Percentiles rank a stretch among this genome's conserved stretches.
Evolutionary conservation across 768 basidiomycete genomes (phyloP).

Genomic region (Auriscalpium vulgare): DNA sequence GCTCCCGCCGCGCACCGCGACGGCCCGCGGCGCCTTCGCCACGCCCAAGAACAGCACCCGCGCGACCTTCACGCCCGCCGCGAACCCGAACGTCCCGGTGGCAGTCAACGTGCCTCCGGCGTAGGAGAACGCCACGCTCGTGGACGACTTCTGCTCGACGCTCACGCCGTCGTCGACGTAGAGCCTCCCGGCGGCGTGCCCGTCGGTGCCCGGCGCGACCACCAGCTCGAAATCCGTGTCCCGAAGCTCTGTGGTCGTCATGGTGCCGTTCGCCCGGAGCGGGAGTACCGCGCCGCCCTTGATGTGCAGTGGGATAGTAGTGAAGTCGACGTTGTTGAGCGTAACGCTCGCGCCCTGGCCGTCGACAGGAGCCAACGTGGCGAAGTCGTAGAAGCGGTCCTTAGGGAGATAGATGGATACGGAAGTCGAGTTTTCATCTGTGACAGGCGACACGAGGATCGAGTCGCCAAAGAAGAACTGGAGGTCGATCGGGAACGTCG

Average conservation of each 20-base stretch:
- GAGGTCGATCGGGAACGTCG: constrained; percentile 52
- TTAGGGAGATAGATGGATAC: constrained; percentile 55
- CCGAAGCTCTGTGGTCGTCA: constrained; percentile 53
- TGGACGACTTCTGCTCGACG: constrained; percentile 21
- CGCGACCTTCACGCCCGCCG: constrained; percentile 24
- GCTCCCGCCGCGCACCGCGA: constrained; percentile 16
- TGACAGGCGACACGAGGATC: constrained; percentile 63
- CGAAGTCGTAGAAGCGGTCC: constrained; percentile 61
- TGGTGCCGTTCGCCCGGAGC: constrained; percentile 43
- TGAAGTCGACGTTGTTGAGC: constrained; percentile 41
- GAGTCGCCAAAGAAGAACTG: constrained; percentile 67
- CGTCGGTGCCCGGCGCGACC: constrained; percentile 47
- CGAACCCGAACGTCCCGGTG: constrained; percentile 23
- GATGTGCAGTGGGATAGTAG: constrained; percentile 56
- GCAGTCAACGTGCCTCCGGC: constrained; percentile 20
- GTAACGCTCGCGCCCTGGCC: constrained; percentile 40
- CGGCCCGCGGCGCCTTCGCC: constrained; percentile 14
- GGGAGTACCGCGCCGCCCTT: constrained; percentile 52
- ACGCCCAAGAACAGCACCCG: constrained; percentile 28
- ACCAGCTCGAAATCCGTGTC: constrained; percentile 52
- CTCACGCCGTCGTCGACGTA: constrained; percentile 65
- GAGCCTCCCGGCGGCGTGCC: constrained; percentile 42
- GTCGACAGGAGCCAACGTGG: constrained; percentile 37
- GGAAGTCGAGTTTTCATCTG: constrained; percentile 48
- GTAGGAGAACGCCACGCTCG: constrained; percentile 24